These are phyloP conservation scores for Oryza punctata DNA, from an alignment of 176 grass and related monocot species.

Conservation along the genomic window DNA sequence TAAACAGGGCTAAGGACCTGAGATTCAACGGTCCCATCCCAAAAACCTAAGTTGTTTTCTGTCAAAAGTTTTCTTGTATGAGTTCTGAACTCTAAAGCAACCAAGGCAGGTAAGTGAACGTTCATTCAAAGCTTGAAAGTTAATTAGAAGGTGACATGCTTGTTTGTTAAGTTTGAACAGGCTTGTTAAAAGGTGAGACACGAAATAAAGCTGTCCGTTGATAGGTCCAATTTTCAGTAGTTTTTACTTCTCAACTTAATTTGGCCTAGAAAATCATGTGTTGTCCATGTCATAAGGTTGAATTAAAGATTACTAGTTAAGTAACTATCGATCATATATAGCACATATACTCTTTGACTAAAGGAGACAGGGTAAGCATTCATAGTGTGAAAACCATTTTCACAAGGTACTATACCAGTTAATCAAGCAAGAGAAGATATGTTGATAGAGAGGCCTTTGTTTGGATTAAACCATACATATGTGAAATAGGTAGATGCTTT, in stretches of 20 bases:
- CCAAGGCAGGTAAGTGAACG: background rate
- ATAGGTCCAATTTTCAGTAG: background rate
- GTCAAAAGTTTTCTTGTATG: background rate
- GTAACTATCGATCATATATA: background rate
- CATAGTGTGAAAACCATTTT: background rate
- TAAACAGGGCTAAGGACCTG: background rate
- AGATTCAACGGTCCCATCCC: background rate
- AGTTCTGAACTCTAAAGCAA: background rate
- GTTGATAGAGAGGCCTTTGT: background rate
- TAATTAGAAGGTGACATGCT: background rate
- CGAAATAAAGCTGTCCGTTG: background rate
- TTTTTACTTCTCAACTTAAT: background rate
- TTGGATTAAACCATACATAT: background rate
- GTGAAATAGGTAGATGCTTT: background rate
- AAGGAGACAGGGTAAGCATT: background rate
- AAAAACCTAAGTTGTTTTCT: background rate
- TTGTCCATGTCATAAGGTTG: background rate
- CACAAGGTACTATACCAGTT: no score
- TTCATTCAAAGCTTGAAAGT: background rate
- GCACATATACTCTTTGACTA: background rate
- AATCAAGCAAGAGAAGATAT: background rate
- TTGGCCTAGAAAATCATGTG: background rate
- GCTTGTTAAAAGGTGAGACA: background rate
- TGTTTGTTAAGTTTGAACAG: background rate
- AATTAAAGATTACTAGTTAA: background rate